Evolutionary conservation across 2,329 filamentous ascomycete genomes (phyloP), one percentile per base, ranked within the genome.

Genomic region (Orbilia quercus): DNA sequence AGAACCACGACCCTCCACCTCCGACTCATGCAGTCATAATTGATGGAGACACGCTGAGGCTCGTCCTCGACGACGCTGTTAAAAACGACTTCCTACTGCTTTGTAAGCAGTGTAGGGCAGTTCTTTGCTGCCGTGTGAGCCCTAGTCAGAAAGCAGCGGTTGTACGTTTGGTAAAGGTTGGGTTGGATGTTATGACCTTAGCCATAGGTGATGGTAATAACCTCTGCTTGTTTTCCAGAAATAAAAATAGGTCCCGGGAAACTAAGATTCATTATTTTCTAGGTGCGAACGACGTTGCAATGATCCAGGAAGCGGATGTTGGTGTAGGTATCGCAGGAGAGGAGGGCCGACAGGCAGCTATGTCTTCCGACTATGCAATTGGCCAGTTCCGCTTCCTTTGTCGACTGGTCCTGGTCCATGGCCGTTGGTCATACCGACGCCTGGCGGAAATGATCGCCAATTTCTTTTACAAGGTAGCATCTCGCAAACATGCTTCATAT

Each of bases 231-330:
- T 40, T 22, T 54, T 50, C n/a, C 36, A 50, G 51, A 22, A 7
- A 14, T 18, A 1, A 22, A 7, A 31, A 31, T 2, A 1, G 14
- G 2, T 11, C 9, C 11, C 22, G 2, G 6, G 28, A 42, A 22
- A 42, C 22, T 65, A 25, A 73, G 66, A 62, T n/a, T n/a, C n/a
- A 14, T 16, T 55, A 12, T 69, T 7, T 59, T 51, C 20, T 25
- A 77, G 76, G 76, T 79, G 93, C 93, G 79, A 97, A 97, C 80
- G 93, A 97, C 81, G 92, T 97, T 74, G 92, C 93, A 76, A 97
- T 97, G 93, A 97, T 97, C 78, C 93, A 97, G 81, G 92, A 96
- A 81, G 93, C 93, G 14, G 91, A 97, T 80, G 91, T 97, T n/a
- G 93, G 93, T 80, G 92, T 97, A 45, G 93, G 93, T 81, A 96